Percentiles rank a stretch among this genome's conserved stretches.
Evolutionary conservation across 2,329 filamentous ascomycete genomes (phyloP).

Genomic region (Eutypa lata): DNA sequence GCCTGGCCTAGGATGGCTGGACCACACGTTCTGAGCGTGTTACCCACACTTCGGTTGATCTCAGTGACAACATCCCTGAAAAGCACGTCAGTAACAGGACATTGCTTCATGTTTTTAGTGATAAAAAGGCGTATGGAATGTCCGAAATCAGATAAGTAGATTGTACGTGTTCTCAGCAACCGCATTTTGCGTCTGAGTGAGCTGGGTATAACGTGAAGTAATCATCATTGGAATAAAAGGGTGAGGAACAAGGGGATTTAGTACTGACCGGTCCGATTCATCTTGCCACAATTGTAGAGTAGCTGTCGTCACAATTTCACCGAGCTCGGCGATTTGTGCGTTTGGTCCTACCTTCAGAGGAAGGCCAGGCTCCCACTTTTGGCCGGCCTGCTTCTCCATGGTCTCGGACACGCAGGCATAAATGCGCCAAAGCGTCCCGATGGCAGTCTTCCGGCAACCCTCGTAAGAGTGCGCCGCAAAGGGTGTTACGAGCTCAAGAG

Average conservation of each 20-base stretch:
- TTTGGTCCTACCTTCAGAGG: slow-evolving; percentile 79
- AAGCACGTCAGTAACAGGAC: slow-evolving; percentile 12
- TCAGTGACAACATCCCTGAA: slow-evolving; percentile 82
- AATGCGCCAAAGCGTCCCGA: slow-evolving; percentile 88
- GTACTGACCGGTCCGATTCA: slow-evolving; percentile 87
- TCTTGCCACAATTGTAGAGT: slow-evolving; percentile 85
- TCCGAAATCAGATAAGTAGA: slow-evolving; percentile 39
- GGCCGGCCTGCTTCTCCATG: slow-evolving; percentile 72
- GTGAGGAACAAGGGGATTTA: slow-evolving; percentile 7
- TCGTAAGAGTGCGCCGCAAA: slow-evolving; percentile 89
- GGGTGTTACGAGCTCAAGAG: slow-evolving; percentile 75
- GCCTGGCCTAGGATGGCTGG: slow-evolving; percentile 77
- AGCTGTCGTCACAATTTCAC: slow-evolving; percentile 77
- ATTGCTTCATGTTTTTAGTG: neutral
- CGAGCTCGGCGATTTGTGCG: slow-evolving; percentile 77
- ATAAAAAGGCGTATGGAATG: neutral
- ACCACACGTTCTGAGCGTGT: slow-evolving; percentile 86
- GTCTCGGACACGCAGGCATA: slow-evolving; percentile 89
- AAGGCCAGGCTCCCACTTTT: slow-evolving; percentile 87
- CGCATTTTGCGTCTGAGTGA: slow-evolving; percentile 94
- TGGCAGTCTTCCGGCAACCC: slow-evolving; percentile 86
- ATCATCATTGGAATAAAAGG: slow-evolving; percentile 69
- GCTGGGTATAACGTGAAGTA: slow-evolving; percentile 94
- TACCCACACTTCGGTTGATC: slow-evolving; percentile 89
- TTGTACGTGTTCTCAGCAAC: slow-evolving; percentile 84